Base-by-base conservation (phyloP, 2,329 filamentous ascomycete species). In the Lomentospora prolificans region DNA sequence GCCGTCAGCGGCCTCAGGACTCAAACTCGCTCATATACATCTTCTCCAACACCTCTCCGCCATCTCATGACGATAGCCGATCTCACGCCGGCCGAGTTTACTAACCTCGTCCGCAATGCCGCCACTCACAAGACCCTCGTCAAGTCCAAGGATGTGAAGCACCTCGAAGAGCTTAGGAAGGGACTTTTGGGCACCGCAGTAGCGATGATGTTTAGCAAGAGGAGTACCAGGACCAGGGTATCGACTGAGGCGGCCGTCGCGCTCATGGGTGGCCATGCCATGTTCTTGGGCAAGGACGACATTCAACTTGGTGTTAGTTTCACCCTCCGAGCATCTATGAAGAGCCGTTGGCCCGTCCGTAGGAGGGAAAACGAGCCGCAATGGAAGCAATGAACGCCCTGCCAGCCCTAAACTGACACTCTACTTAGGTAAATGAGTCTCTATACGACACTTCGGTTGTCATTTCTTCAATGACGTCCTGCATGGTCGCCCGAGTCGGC, bases 201-300 rank as follows among this genome's bases (percentile, higher is more conserved):
- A 30, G 92, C 94, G 61, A 87, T 99, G 84, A 89, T 95, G 78
- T 99, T 99, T 77, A 95, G 81, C 78, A 99, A 99, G 75, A 85
- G 91, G 62, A 95, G 88, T 64, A 99, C 94, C 10, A 83, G 94
- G 58, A 99, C 94, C 10, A 85, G 94, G 59, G 86, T 99, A 30
- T 96, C 90, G 1, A 96, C 91, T 1, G 94, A 99, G 75, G 87
- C 87, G 6, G 94, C 94, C 10, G 85, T 96, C 36, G 82, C 86
- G n/a, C 76, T 89, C 58, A 80, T 99, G 76, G 90, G 91, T 36
- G 94, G 92, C 0, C 87, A 96, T 64, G 86, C 94, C 22, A 96
- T 99, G 91, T 99, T 99, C 68, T 72, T 99, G 57, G 90, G 91
- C 64, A 94, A 91, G 67, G 86, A 95, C 56, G 94, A 99, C 67